Evolutionary conservation across 2,329 filamentous ascomycete genomes (phyloP), one percentile per base, ranked within the genome.

Genomic region (Davidsoniella eucalypti): DNA sequence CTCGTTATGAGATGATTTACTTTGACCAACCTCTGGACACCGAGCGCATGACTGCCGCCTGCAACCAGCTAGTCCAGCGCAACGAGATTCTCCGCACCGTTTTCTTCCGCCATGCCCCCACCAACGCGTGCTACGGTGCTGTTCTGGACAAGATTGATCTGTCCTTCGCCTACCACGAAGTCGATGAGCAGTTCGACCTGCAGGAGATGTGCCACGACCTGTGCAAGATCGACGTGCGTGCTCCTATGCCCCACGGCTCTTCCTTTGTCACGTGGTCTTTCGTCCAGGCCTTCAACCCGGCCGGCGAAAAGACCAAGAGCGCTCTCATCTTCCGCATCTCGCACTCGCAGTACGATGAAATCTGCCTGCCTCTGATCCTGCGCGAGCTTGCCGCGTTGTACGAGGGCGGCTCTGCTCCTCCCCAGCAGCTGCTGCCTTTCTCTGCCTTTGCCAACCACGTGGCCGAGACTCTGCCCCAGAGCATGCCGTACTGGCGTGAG

Each of bases 331-430:
- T 81, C 59, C 73, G 79, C 51, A 71, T 84, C 50, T 82, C 78
- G 0, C 80, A 84, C 60, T 75, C 79, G 0, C 79, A 83, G 56
- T 83, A 82, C 58, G 80, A 84, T 55, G 80, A 80, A 55, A 77
- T 83, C 18, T 82, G 75, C 55, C 68, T 83, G 7, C 73, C 77
- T 0, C 64, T 70, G n/a, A 69, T 82, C 17, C 70, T 82, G 52
- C 68, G 68, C 16, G 76, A 81, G 57, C 70, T 83, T 39, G 73
- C 72, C 2, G 67, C 69, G 0, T 65, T 80, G 5, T 64, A 64
- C 53, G 51, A 60, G 41, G 54, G 53, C 49, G 54, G 53, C 49
- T 40, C 23, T 16, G 12, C 43, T 17, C 45, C 52, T 5, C 39
- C 52, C 2, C 49, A 50, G 36, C 29, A 40, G 3, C 62, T 65